Percentiles rank a stretch among this genome's conserved stretches.
Evolutionary conservation across 495 filamentous ascomycete genomes (phyloP).

Genomic region (Trichoderma reesei): DNA sequence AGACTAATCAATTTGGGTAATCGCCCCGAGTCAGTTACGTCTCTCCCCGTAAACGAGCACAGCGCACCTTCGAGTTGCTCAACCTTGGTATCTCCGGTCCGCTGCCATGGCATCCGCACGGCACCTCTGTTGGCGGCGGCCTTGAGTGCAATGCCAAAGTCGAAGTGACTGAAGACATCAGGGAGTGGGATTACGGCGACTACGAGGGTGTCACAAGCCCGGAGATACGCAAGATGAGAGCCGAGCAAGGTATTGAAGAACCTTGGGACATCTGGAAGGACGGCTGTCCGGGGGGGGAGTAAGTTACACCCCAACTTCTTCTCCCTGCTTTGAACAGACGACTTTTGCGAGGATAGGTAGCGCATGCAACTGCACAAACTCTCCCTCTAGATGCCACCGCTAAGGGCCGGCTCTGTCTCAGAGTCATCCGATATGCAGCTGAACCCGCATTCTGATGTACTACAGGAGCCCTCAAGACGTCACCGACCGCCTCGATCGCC

Average conservation of each 20-base stretch:
- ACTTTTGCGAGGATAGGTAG: not conserved
- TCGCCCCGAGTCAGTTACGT: slow-evolving; percentile 50
- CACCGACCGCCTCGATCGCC: slow-evolving; percentile 54
- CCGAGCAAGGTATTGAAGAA: slow-evolving; percentile 45
- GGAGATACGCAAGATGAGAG: slow-evolving; percentile 55
- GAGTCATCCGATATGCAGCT: not conserved
- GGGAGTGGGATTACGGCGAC: slow-evolving; percentile 93
- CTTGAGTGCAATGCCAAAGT: slow-evolving; percentile 40
- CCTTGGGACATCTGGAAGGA: slow-evolving; percentile 80
- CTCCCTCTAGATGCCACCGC: slow-evolving; percentile 15
- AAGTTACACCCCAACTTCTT: slow-evolving; percentile 18
- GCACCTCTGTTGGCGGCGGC: slow-evolving; percentile 22
- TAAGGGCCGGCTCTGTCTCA: slow-evolving; percentile 8
- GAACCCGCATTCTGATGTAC: slow-evolving; percentile 25
- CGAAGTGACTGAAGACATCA: slow-evolving; percentile 63
- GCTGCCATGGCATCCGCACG: slow-evolving; percentile 39
- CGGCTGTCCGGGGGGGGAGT: slow-evolving; percentile 63
- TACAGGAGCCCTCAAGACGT: slow-evolving; percentile 52
- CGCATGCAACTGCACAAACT: not conserved
- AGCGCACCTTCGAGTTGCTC: slow-evolving; percentile 79
- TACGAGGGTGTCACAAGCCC: slow-evolving; percentile 83
- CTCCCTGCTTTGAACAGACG: no score
- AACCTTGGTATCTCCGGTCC: slow-evolving; percentile 36
- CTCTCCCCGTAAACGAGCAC: slow-evolving; percentile 77
- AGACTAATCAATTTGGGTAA: not conserved